phyloP scores from a whole-genome alignment of 1,284 basidiomycete species.

The Tremellales sp. region DNA sequence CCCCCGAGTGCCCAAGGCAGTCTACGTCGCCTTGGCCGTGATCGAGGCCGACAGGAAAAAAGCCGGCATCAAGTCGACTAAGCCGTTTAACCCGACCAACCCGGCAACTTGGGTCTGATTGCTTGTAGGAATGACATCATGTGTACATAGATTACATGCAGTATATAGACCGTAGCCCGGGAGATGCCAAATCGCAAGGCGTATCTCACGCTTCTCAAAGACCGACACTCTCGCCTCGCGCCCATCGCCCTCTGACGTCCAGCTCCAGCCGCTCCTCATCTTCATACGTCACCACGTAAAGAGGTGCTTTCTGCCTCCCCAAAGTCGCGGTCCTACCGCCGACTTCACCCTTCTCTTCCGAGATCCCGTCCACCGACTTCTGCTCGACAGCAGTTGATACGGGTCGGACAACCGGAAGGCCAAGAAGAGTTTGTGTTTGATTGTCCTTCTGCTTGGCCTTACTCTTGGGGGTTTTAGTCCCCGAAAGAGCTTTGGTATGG shows the following conservation, averaged over 20 bases:
- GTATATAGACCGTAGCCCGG: too few species aligned
- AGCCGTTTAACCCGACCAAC: too few species aligned
- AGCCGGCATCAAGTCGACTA: too few species aligned
- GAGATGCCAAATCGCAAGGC: too few species aligned
- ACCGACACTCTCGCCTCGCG: background rate
- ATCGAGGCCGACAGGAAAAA: too few species aligned
- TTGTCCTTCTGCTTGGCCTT: background rate
- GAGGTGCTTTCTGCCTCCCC: background rate
- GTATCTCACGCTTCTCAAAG: background rate
- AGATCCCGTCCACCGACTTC: background rate
- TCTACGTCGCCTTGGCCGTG: too few species aligned
- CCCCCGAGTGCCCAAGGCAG: too few species aligned
- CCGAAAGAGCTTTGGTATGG: background rate
- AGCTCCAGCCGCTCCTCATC: background rate
- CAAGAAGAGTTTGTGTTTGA: background rate
- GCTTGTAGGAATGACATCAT: too few species aligned
- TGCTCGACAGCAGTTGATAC: background rate
- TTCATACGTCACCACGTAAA: background rate
- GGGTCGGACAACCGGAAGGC: background rate
- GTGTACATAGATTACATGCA: too few species aligned
- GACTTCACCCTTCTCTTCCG: background rate
- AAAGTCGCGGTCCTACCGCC: too few species aligned
- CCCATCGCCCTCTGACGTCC: background rate
- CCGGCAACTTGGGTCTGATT: background rate
- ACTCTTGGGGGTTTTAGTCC: background rate